Percentiles rank a stretch among this genome's conserved stretches.
Evolutionary conservation across 768 basidiomycete genomes (phyloP).

Genomic region (Tephrocybe sp.): DNA sequence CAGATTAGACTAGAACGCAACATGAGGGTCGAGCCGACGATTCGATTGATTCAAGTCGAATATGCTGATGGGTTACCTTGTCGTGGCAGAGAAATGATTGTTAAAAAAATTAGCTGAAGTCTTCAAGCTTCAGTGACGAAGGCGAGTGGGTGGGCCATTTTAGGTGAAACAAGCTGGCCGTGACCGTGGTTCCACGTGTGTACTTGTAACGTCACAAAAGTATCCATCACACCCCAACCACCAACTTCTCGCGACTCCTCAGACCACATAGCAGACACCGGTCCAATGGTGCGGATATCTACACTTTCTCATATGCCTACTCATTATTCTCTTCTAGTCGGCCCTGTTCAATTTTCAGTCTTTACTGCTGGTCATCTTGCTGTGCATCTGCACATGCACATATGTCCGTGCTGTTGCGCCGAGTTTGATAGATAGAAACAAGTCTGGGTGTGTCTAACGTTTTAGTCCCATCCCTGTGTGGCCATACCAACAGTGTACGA

Average conservation of each 20-base stretch:
- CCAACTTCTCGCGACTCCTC: neutral
- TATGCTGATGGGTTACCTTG: too few species aligned
- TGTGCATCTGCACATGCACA: conserved; percentile 96
- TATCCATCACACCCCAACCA: too few species aligned
- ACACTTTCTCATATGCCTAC: neutral
- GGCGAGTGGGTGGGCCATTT: too few species aligned
- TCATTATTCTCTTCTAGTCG: conserved; percentile 42
- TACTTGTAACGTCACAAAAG: too few species aligned
- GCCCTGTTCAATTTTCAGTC: conserved; percentile 99
- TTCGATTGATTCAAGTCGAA: too few species aligned
- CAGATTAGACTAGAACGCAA: too few species aligned
- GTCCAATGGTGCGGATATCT: conserved; percentile 11
- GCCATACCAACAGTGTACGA: neutral
- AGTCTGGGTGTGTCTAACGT: conserved; percentile 75
- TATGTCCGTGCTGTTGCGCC: conserved; percentile 92
- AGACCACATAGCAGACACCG: neutral
- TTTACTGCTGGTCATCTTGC: conserved; percentile 86
- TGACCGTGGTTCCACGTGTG: too few species aligned
- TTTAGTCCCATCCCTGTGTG: neutral
- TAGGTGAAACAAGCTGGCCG: too few species aligned
- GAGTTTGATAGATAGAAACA: conserved; percentile 88
- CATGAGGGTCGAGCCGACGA: too few species aligned
- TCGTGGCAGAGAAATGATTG: too few species aligned
- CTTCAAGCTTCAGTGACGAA: too few species aligned
- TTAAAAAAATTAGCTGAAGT: too few species aligned